Percentiles rank a stretch among this genome's conserved stretches.
These are phyloP conservation scores for Phytophthora crassamura DNA, from an alignment of 352 stramenopile species.

Conservation along the genomic window DNA sequence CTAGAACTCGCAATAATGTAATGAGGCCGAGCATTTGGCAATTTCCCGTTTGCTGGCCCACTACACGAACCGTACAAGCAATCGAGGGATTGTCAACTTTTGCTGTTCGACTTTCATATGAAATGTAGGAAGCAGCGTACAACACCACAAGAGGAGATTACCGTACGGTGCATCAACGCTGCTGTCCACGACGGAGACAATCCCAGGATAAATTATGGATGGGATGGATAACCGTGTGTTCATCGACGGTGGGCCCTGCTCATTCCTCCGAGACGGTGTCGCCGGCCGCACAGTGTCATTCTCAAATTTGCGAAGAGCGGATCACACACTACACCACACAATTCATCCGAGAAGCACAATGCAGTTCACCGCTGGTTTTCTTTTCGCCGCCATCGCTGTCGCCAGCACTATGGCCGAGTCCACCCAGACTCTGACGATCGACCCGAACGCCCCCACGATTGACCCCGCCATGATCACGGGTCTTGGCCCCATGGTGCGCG, in stretches of 20 bases:
- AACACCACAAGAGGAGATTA: slow-evolving; percentile 1
- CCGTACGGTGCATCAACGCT: not conserved
- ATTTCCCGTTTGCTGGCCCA: too few species aligned
- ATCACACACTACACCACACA: not conserved
- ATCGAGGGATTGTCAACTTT: too few species aligned
- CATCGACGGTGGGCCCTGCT: not conserved
- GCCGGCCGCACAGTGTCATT: not conserved
- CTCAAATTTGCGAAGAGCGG: slow-evolving; percentile 11
- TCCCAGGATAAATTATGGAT: slow-evolving; percentile 15
- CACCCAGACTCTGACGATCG: slow-evolving; percentile 11
- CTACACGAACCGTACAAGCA: too few species aligned
- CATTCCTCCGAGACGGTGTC: not conserved
- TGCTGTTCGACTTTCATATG: not conserved
- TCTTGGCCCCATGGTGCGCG: slow-evolving; percentile 13
- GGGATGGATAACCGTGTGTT: not conserved
- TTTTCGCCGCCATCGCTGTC: slow-evolving; percentile 17
- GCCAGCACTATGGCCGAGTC: slow-evolving; percentile 12
- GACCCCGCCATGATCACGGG: slow-evolving; percentile 16
- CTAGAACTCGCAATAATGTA: too few species aligned
- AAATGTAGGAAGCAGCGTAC: not conserved
- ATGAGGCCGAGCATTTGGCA: too few species aligned
- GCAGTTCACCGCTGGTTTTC: slow-evolving; percentile 27
- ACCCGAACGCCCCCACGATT: slow-evolving; percentile 10
- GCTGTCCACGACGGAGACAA: slow-evolving; percentile 6
- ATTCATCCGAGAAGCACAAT: slow-evolving; percentile 1